These are phyloP conservation scores for Geum urbanum DNA, from an alignment of 306 rosid genomes.

Conservation along the genomic window DNA sequence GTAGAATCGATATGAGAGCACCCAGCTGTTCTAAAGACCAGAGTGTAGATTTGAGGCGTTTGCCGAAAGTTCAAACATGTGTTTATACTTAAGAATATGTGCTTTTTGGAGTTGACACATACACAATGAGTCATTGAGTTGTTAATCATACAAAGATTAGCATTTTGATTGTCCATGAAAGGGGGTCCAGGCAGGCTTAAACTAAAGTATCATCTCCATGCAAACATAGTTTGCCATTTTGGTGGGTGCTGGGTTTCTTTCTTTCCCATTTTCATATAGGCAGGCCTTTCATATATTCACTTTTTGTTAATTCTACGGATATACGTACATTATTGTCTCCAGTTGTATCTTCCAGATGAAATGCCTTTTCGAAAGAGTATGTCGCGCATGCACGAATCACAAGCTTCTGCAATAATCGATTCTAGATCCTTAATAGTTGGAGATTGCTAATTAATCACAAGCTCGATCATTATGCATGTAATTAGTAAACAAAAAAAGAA, in stretches of 20 bases:
- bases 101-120: slow-evolving; percentile 9
- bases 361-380: slow-evolving; percentile 26
- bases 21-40: slow-evolving; percentile 13
- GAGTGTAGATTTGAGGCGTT: slow-evolving; percentile 1
- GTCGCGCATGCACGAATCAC: slow-evolving; percentile 34
- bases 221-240: slow-evolving; percentile 1
- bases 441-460: background rate
- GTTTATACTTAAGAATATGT: background rate
- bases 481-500: background rate
- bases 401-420: background rate
- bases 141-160: background rate
- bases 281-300: background rate
- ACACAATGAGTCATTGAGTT: slow-evolving; percentile 1
- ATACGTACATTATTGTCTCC: slow-evolving; percentile 25
- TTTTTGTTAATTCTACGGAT: slow-evolving; percentile 13
- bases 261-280: background rate
- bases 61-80: slow-evolving; percentile 28
- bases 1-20: background rate
- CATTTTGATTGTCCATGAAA: background rate
- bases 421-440: background rate
- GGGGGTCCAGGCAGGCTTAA: slow-evolving; percentile 26
- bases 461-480: background rate
- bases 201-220: slow-evolving; percentile 10
- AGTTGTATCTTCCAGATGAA: slow-evolving; percentile 30
- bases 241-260: slow-evolving; percentile 11